Conservation (phyloP, 164 flowering plant genomes). For the Platanus orientalis region DNA sequence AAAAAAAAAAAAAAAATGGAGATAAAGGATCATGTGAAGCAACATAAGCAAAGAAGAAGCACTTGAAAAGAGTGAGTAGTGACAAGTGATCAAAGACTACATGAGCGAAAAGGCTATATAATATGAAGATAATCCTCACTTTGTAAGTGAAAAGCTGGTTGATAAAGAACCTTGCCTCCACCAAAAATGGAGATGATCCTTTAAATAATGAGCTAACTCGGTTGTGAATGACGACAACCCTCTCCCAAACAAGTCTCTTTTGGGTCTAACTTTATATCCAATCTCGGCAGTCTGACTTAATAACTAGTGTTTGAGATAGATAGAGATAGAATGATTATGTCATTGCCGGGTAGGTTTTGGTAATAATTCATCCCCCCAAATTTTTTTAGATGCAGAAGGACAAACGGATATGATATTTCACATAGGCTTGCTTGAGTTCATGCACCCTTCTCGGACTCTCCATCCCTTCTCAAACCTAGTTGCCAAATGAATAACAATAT, state of each 20-base stretch:
- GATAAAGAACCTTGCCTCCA: constrained; percentile 1
- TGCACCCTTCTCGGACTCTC: constrained; percentile 2
- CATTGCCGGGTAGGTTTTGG: constrained; percentile 6
- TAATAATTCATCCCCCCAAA: constrained; percentile 2
- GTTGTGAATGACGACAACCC: constrained; percentile 11
- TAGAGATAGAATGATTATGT: constrained; percentile 7
- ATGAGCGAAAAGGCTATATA: no score
- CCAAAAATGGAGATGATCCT: neutral
- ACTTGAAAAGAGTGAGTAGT: no score
- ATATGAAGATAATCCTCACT: constrained; percentile 6
- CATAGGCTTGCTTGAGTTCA: neutral
- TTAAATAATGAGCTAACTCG: neutral
- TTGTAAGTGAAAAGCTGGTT: neutral
- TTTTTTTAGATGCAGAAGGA: neutral
- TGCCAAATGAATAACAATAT: constrained; percentile 11
- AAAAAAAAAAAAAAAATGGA: no score
- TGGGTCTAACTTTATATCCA: constrained; percentile 9
- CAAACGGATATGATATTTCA: neutral
- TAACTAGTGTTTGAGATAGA: constrained; percentile 4
- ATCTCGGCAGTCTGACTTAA: neutral
- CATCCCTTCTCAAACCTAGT: constrained; percentile 2
- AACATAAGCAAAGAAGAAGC: no score
- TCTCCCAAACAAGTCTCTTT: constrained; percentile 4
- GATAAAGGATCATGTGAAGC: no score
- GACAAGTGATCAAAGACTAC: no score